These are phyloP conservation scores for Thinopyrum elongatum DNA, from an alignment of 176 grass and related monocot genomes.

Conservation along the genomic window DNA sequence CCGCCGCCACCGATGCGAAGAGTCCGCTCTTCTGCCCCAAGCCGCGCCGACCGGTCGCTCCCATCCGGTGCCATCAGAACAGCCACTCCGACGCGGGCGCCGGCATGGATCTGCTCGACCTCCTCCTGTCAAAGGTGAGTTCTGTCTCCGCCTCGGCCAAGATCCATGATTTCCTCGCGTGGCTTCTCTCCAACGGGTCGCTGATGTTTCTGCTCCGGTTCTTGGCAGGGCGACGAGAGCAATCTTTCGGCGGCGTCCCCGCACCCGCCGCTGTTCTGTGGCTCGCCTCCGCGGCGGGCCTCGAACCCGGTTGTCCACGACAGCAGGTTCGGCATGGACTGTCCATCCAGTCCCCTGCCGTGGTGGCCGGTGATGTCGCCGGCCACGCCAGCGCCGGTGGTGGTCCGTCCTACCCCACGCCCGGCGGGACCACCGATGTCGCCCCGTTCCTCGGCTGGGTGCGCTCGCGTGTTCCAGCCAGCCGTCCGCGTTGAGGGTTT, in stretches of 20 bases:
- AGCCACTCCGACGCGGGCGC: conserved; percentile 42
- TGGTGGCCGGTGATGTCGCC: not conserved
- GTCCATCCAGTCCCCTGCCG: conserved; percentile 20
- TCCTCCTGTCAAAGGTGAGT: conserved; percentile 64
- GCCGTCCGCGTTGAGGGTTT: conserved; percentile 93
- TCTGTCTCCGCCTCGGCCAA: not conserved
- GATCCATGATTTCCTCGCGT: not conserved
- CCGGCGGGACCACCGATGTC: conserved; percentile 30
- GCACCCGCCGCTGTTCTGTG: conserved; percentile 72
- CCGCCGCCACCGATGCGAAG: conserved; percentile 30
- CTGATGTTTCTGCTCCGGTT: not conserved
- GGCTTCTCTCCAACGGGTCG: not conserved
- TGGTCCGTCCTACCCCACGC: conserved; percentile 25
- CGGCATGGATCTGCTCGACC: conserved; percentile 65
- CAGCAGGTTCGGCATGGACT: conserved; percentile 72
- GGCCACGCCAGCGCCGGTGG: not conserved
- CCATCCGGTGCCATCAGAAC: conserved; percentile 68
- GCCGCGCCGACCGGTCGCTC: conserved; percentile 58
- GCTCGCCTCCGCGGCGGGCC: conserved; percentile 75
- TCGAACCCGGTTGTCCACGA: conserved; percentile 90
- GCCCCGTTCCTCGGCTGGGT: conserved; percentile 41
- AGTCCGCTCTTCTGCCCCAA: conserved; percentile 90
- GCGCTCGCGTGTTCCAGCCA: conserved; percentile 61
- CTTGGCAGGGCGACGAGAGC: conserved; percentile 59
- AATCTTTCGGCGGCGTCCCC: conserved; percentile 49